Conservation (phyloP, 2,329 filamentous ascomycete genomes). For the Thelonectria olida region DNA sequence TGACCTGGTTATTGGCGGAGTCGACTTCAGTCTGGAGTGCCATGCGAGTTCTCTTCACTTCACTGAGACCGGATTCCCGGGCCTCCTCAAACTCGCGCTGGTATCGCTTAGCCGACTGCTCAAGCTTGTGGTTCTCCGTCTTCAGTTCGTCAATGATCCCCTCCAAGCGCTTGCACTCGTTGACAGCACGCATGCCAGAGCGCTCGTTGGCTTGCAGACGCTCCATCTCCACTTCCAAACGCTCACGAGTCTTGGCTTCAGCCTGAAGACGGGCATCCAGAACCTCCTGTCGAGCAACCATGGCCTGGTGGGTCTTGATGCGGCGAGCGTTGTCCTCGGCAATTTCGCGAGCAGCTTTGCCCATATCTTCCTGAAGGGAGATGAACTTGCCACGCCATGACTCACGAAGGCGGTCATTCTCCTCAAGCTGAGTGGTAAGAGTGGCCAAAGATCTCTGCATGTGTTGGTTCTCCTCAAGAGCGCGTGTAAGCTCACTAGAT, state of each 20-base stretch:
- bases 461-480: constrained; percentile 72
- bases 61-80: constrained; percentile 78
- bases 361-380: constrained; percentile 88
- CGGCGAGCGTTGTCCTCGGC: constrained; percentile 83
- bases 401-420: constrained; percentile 86
- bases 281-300: constrained; percentile 81
- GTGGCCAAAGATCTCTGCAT: constrained; percentile 78
- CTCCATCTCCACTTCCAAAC: constrained; percentile 73
- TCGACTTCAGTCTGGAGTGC: constrained; percentile 86
- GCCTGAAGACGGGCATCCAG: constrained; percentile 80
- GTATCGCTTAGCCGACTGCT: constrained; percentile 73
- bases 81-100: constrained; percentile 88
- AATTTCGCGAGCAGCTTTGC: constrained; percentile 78
- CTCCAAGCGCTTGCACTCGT: constrained; percentile 70
- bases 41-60: constrained; percentile 82
- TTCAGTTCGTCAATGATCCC: constrained; percentile 63
- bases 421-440: constrained; percentile 81
- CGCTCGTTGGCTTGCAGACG: constrained; percentile 71
- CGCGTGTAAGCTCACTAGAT: constrained; percentile 58
- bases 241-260: constrained; percentile 75
- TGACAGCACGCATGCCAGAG: constrained; percentile 70
- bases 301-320: constrained; percentile 80
- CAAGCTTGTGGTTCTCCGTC: constrained; percentile 76
- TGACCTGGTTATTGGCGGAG: constrained; percentile 84
- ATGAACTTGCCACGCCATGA: constrained; percentile 86